Percentiles rank a stretch among this genome's conserved stretches.
Evolutionary conservation across 2,329 filamentous ascomycete genomes (phyloP).

Genomic region (Botrytis byssoidea): DNA sequence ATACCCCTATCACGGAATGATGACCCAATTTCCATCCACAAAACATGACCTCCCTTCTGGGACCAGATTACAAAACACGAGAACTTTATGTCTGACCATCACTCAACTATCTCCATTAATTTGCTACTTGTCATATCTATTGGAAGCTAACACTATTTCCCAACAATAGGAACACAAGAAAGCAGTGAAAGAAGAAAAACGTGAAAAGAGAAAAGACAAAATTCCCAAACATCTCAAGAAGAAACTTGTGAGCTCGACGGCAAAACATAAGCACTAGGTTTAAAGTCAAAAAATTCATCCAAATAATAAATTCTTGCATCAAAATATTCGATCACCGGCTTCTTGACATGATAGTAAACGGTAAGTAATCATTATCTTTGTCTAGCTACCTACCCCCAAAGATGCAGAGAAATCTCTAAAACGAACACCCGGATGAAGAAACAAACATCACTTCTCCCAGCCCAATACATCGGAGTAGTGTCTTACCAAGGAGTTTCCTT

Average conservation of each 20-base stretch:
- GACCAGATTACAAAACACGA: slow-evolving; percentile 15
- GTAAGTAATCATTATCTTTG: neutral
- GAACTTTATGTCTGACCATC: slow-evolving; percentile 18
- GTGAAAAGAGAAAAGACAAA: slow-evolving; percentile 89
- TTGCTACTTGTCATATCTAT: neutral
- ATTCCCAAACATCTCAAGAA: slow-evolving; percentile 98
- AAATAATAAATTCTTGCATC: neutral
- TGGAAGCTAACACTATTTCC: neutral
- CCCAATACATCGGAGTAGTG: slow-evolving; percentile 25
- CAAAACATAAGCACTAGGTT: slow-evolving; percentile 38
- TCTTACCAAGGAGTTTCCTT: slow-evolving; percentile 24
- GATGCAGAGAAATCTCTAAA: neutral
- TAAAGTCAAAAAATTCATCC: slow-evolving; percentile 14
- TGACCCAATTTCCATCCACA: slow-evolving; percentile 20
- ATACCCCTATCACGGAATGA: slow-evolving; percentile 26
- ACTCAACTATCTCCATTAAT: neutral
- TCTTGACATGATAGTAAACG: neutral
- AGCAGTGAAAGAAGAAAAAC: slow-evolving; percentile 91
- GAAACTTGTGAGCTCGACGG: slow-evolving; percentile 63
- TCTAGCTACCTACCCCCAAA: neutral
- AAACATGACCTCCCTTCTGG: slow-evolving; percentile 18
- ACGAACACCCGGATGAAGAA: slow-evolving; percentile 36
- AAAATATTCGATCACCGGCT: neutral
- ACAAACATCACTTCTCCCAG: slow-evolving; percentile 26
- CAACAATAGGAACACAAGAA: slow-evolving; percentile 67